phyloP scores from a whole-genome alignment of 441 rosid genomes.

The Euphorbia schlechtendalii region DNA sequence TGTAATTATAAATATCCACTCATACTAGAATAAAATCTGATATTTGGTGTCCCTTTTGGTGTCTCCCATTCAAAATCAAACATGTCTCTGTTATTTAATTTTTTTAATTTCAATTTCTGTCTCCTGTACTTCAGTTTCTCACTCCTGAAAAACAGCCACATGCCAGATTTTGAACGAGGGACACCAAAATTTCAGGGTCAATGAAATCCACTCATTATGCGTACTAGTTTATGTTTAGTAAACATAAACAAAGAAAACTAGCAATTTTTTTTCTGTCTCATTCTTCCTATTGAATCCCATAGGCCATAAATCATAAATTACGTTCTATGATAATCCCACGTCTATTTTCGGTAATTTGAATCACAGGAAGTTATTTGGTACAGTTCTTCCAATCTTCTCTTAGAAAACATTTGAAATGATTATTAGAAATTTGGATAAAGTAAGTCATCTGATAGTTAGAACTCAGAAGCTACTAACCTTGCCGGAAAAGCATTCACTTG shows the following conservation, averaged over 20 bases:
- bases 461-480: conserved; percentile 45
- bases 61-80: no score
- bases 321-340: background rate
- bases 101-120: no score
- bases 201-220: background rate
- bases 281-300: background rate
- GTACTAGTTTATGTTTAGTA: background rate
- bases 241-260: background rate
- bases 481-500: conserved; percentile 57
- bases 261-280: background rate
- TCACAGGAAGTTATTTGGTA: background rate
- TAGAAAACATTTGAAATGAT: background rate
- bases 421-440: background rate
- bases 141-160: no score
- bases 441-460: background rate
- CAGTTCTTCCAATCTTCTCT: no score
- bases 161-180: no score
- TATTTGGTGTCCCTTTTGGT: no score
- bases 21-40: no score
- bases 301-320: background rate
- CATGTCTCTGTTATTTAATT: no score
- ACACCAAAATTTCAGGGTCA: background rate
- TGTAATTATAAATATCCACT: no score
- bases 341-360: background rate
- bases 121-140: no score